Evolutionary conservation across 257 asterid genomes (phyloP), one percentile per base, ranked within the genome.

Genomic region (Agastache rugosa): DNA sequence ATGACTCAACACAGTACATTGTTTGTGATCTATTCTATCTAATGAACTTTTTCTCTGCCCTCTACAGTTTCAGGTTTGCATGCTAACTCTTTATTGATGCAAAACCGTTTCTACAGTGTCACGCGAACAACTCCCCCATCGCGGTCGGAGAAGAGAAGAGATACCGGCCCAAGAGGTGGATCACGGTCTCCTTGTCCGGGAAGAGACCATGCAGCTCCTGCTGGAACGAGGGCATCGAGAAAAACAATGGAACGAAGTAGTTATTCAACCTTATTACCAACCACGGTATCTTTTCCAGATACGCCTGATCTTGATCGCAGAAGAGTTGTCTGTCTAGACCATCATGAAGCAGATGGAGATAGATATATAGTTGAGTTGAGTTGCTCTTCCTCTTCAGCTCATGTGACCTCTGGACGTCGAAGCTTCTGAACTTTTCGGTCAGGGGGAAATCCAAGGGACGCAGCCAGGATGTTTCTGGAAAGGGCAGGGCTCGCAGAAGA

Each of bases 401-500:
- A 25, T 25, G 29, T 25, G 29, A 25, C 29, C 29, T 25, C 29
- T 25, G 29, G 29, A 25, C 29, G 29, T 25, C 55, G 20, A 16
- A 48, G 55, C 23, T 48, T 5, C 22, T n/a, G 55, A 48, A 48
- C 10, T 16, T 17, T 1, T n/a, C 10, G 55, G 55, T n/a, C 3
- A 48, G 22, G 23, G 55, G 23, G 55, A 48, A 48, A 6, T 48
- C 22, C 10, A 1, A 6, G 10, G 55, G 55, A 11, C n/a, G 55
- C 1, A 48, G 22, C 55, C 55, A 48, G 9, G 55, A 48, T 6
- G 55, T 6, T n/a, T 48, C 23, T 17, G 55, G 55, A 72, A 91
- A 91, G 17, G 97, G 97, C 71, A 91, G 17, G 97, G 97, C 71
- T 89, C 93, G n/a, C 97, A 91, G 69, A 91, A 89, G 51, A 89